Evolutionary conservation across 2,329 filamentous ascomycete genomes (phyloP), one percentile per base, ranked within the genome.

Genomic region (Penicillium sp.): DNA sequence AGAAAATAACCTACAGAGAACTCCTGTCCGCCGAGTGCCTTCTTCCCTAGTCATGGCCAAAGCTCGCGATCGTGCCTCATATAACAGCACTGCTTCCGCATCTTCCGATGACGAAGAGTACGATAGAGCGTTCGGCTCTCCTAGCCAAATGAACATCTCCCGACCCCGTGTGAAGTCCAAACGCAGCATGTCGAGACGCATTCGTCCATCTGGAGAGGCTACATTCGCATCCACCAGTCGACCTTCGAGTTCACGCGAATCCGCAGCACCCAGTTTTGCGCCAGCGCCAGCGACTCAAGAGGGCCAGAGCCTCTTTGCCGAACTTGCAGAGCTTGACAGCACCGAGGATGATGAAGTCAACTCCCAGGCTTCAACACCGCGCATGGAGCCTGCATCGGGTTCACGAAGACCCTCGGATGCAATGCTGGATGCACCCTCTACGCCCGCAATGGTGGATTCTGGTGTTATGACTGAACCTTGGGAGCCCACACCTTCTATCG

Each of bases 21-120:
- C 71, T 38, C 72, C 69, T 16, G 73, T 72, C 29, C 71, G 68
- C 46, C 79, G 76, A 61, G 72, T 76, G 20, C 57, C 70, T 24
- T 68, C 69, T 13, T 71, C 73, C 39, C 56, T 70, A 40, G 71
- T 74, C 31, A 72, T 82, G 54, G 63, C 73, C 10, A 81, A 83
- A 60, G 67, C 77, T 50, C 80, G 80, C 55, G 83, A 84, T 64
- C 82, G 87, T 20, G 78, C 81, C 57, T 93, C 91, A 0, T 90
- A 89, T 74, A 82, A 90, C 67, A 97, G 92, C 75, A 96, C 92
- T 10, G 92, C 92, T 4, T 97, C 92, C 1, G 93, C 89, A 1
- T 95, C 91, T 29, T 88, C 82, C 3, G 91, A 84, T 59, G 91
- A 96, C 50, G 86, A 88, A 54, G 85, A 85, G 56, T 80, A 84